Base-by-base conservation (phyloP, 2,329 filamentous ascomycete species). In the Cryphonectria nitschkei region DNA sequence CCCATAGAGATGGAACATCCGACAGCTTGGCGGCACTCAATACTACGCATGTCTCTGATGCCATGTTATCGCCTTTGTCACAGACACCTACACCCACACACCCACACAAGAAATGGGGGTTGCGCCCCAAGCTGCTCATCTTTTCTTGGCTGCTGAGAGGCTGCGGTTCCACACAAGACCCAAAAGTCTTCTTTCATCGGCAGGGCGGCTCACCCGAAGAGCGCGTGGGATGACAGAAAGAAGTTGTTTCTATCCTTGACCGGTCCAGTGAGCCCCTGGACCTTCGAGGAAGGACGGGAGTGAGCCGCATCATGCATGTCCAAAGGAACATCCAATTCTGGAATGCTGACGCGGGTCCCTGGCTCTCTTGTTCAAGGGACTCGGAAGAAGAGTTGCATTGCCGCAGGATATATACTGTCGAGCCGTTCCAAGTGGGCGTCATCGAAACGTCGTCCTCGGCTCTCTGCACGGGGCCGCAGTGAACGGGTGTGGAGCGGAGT, bases 61-160 rank as follows among this genome's bases (percentile, higher is more conserved):
- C 61, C 50, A 52, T 61, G 60, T 56, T 70, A 63, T 70, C 60
- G 65, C 46, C 41, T 43, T 65, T 65, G 67, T 67, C 68, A 67
- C 43, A 32, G 14, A 11, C 37, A 63, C 46, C 52, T 22, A 56
- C 26, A 32, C 65, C 19, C 32, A 29, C 8, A 9, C 34, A 65
- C 56, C 50, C 26, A 54, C n/a, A 29, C 65, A 29, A 50, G n/a
- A n/a, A 19, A n/a, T 50, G 46, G 46, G 46, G 46, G 46, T 22
- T 2, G 6, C 16, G 9, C 32, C 19, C 32, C 32, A 22, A 32
- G 43, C 19, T 8, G 43, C 43, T 26, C 46, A 46, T 13, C 37
- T 63, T 54, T 1, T 65, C 37, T 54, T 22, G 65, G 63, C 67
- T 56, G 62, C 70, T 67, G 67, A 63, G 62, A 58, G 67, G 70